phyloP scores from a whole-genome alignment of 176 grass and related monocot species.

The Cenchrus purpureus region DNA sequence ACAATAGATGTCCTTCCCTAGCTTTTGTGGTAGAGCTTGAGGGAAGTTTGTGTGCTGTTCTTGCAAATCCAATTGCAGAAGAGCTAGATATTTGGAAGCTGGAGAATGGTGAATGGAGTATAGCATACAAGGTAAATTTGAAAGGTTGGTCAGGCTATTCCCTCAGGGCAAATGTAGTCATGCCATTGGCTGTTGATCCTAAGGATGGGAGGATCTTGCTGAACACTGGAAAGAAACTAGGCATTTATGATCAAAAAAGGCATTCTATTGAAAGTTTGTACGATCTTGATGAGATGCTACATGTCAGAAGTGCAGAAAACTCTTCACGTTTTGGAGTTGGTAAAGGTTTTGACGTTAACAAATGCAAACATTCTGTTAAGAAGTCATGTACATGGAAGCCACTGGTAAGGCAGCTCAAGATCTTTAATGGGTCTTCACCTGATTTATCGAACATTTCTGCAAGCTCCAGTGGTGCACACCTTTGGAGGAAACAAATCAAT shows the following conservation, averaged over 20 bases:
- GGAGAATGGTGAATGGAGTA: slow-evolving; percentile 10
- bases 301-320: no score
- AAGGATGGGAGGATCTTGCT: slow-evolving; percentile 15
- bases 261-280: no score
- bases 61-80: not conserved
- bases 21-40: slow-evolving; percentile 24
- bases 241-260: slow-evolving; percentile 1
- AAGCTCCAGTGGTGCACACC: no score
- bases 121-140: not conserved
- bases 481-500: no score
- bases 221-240: not conserved
- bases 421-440: no score
- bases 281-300: no score
- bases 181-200: not conserved
- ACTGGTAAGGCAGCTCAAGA: no score
- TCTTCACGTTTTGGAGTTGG: no score
- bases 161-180: not conserved
- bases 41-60: slow-evolving; percentile 1
- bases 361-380: no score
- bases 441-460: no score
- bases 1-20: not conserved
- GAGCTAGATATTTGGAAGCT: slow-evolving; percentile 1
- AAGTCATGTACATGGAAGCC: no score
- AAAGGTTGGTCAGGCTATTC: slow-evolving; percentile 1
- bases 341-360: no score